Conservation (phyloP, 306 rosid genomes). For the Vigna radiata region DNA sequence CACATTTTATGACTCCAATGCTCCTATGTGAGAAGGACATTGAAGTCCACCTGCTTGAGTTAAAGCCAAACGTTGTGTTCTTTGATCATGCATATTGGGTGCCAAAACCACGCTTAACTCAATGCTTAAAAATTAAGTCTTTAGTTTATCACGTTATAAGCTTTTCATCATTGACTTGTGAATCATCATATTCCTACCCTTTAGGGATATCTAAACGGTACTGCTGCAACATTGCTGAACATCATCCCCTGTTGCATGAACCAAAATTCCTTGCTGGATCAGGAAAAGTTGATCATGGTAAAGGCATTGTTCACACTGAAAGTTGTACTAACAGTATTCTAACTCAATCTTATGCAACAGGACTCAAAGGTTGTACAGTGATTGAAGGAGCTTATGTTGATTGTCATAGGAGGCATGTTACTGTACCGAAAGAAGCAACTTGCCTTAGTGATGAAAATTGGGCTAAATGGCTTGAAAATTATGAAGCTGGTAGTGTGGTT, state of each 20-base stretch:
- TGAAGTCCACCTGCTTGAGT: slow-evolving; percentile 17
- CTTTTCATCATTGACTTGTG: neutral
- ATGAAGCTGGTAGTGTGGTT: neutral
- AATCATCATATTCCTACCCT: neutral
- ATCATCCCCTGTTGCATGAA: neutral
- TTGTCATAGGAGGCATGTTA: slow-evolving; percentile 3
- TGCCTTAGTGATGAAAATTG: neutral
- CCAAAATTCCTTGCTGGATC: slow-evolving; percentile 1
- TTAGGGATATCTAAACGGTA: neutral
- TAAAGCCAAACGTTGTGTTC: slow-evolving; percentile 7
- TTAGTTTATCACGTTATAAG: neutral
- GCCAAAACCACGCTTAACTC: neutral
- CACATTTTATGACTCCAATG: neutral
- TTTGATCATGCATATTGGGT: neutral
- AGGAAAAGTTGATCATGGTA: neutral
- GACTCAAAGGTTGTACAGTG: neutral
- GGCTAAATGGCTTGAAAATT: neutral
- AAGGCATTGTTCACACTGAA: neutral
- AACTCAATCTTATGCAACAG: slow-evolving; percentile 1
- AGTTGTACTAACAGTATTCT: neutral
- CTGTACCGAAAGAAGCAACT: neutral
- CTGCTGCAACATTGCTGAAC: neutral
- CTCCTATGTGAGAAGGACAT: slow-evolving; percentile 1
- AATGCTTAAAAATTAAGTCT: neutral
- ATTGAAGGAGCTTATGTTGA: neutral